Percentiles rank a stretch among this genome's conserved stretches.
Evolutionary conservation across 2,329 filamentous ascomycete genomes (phyloP).

Genomic region (Colletotrichum sp.): DNA sequence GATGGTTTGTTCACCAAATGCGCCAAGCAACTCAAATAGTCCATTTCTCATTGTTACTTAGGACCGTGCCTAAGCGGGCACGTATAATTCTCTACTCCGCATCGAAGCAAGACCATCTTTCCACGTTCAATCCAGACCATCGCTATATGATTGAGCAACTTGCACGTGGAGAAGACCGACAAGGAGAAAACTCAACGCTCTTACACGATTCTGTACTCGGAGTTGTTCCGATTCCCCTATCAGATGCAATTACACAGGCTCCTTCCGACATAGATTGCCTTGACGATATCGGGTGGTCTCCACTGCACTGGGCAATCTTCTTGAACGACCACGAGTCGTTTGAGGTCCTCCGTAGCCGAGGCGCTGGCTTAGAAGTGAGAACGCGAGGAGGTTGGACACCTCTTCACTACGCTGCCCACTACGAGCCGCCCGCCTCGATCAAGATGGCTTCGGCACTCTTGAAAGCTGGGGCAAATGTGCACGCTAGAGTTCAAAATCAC

Average conservation of each 20-base stretch:
- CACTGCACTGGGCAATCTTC: neutral
- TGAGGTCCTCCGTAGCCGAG: neutral
- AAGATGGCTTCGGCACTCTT: neutral
- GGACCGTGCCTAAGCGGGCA: neutral
- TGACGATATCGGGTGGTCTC: neutral
- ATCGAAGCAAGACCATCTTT: neutral
- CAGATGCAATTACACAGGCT: neutral
- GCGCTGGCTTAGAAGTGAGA: neutral
- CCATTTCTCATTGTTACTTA: neutral
- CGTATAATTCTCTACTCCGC: neutral
- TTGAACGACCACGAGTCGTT: neutral
- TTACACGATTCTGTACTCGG: neutral
- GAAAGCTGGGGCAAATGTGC: neutral
- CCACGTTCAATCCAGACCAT: neutral
- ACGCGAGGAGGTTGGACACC: neutral
- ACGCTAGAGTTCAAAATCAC: neutral
- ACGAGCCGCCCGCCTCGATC: neutral
- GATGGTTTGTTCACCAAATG: neutral
- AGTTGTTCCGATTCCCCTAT: neutral
- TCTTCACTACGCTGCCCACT: neutral
- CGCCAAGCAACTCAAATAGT: too few species aligned
- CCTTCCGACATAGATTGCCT: neutral
- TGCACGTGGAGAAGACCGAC: neutral
- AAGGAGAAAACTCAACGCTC: neutral
- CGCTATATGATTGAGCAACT: neutral